Evolutionary conservation across 257 asterid species (phyloP).

Genomic region (Petunia secreta): DNA sequence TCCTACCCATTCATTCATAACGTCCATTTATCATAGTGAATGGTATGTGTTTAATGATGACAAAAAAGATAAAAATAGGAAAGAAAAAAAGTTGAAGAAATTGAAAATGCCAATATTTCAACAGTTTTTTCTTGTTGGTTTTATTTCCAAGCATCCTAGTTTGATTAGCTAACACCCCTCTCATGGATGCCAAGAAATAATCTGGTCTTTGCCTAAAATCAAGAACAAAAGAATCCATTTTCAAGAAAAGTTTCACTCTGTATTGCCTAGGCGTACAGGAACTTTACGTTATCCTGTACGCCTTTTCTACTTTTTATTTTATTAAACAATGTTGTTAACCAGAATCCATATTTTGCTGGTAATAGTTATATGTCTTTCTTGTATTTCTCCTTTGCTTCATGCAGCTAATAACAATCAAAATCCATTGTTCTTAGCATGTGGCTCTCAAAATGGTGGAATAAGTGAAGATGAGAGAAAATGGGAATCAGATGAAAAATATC

Average conservation of each 20-base stretch:
- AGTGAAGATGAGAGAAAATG: slow-evolving; percentile 70
- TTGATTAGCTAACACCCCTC: slow-evolving; percentile 26
- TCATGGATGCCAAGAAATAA: slow-evolving; percentile 50
- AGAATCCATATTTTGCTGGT: background rate
- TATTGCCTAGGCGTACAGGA: slow-evolving; percentile 71
- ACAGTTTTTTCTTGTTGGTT: slow-evolving; percentile 23
- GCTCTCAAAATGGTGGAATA: slow-evolving; percentile 44
- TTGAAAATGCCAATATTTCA: background rate
- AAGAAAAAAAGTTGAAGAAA: background rate
- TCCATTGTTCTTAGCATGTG: slow-evolving; percentile 56
- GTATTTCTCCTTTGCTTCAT: slow-evolving; percentile 17
- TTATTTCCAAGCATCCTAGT: slow-evolving; percentile 25
- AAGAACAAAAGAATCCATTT: background rate
- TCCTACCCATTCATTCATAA: slow-evolving; percentile 23
- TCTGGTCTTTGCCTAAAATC: slow-evolving; percentile 42
- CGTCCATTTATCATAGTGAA: background rate
- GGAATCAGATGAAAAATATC: slow-evolving; percentile 64
- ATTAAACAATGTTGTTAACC: background rate
- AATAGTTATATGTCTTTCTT: slow-evolving; percentile 26
- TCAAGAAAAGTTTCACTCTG: background rate
- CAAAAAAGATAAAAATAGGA: background rate
- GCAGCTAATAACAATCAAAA: slow-evolving; percentile 32
- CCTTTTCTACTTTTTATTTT: slow-evolving; percentile 28
- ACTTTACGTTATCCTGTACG: slow-evolving; percentile 59
- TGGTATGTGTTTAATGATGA: background rate